Base-by-base conservation (phyloP, 2,329 filamentous ascomycete genomes). In the Botrytis cinerea region DNA sequence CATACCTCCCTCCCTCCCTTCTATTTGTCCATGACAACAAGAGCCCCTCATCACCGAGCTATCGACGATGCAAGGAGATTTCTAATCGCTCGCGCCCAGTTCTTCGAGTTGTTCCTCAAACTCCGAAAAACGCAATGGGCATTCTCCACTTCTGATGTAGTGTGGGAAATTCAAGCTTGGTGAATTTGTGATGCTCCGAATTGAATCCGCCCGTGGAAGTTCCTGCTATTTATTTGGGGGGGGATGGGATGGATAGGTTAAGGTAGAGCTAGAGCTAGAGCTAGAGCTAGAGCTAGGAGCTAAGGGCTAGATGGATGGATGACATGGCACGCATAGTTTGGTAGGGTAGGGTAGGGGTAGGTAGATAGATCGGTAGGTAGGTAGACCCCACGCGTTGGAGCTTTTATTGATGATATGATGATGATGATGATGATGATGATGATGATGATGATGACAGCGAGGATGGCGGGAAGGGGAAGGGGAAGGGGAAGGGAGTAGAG, bases 171-270 rank as follows among this genome's bases (percentile, higher is more conserved):
- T 14, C 25, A 16, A 45, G 40, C 40, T 45, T 38, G 35, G 35
- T 38, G 35, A 38, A 38, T 6, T n/a, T 10, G 45, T n/a, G 38
- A 25, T 32, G 9, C 40, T 45, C 38, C 62, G 62, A 66, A 66
- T 48, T 64, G 62, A 64, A 64, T 46, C 62, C 62, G 43, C 40
- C 43, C 62, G 43, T 61, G 32, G 25, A 38, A 38, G 22, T 46
- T 25, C 35, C 63, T 51, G 22, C 32, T 14, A 7, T 48, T 14
- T n/a, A 4, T 35, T 35, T 35, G 4, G 4, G 14, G 40, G 40
- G 40, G 14, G 40, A n/a, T n/a, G 48, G 25, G 48, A n/a, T 25
- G 4, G 48, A 54, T 54, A 4, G 38, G 38, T 43, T 8, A 2
- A 2, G 61, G n/a, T 40, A 22, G 16, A 45, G 48, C 48, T n/a